Conservation (phyloP, 768 basidiomycete species). For the Clitopilus hobsonii region DNA sequence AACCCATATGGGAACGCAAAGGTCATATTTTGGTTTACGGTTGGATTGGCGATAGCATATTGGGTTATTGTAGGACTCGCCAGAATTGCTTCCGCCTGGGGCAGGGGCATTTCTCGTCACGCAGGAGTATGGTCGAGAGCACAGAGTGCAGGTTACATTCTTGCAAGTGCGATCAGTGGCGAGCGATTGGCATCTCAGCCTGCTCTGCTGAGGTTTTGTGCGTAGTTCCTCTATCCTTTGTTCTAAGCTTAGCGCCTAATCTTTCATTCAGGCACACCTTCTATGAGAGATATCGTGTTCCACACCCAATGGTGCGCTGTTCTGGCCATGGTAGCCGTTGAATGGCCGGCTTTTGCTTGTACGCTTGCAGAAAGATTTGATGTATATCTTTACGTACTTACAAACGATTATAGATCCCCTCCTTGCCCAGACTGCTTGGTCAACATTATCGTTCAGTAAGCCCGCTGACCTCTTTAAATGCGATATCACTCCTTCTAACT, state of each 20-base stretch:
- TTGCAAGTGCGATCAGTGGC: conserved; percentile 91
- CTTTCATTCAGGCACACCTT: conserved; percentile 70
- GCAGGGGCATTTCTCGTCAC: conserved; percentile 58
- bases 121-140: conserved; percentile 67
- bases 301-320: conserved; percentile 92
- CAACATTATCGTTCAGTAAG: conserved; percentile 71
- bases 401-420: conserved; percentile 65
- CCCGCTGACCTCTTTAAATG: conserved; percentile 4
- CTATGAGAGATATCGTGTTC: conserved; percentile 86
- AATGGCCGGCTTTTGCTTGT: conserved; percentile 95
- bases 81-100: conserved; percentile 82
- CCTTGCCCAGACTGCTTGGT: conserved; percentile 84
- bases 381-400: background rate
- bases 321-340: conserved; percentile 88
- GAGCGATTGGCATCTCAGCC: conserved; percentile 82
- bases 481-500: background rate
- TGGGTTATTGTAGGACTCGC: conserved; percentile 81
- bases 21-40: conserved; percentile 69
- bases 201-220: conserved; percentile 86
- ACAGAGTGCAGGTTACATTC: conserved; percentile 81
- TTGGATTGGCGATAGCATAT: conserved; percentile 72
- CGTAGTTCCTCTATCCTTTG: conserved; percentile 20
- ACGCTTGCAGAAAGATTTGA: conserved; percentile 23
- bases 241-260: conserved; percentile 1
- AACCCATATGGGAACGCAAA: conserved; percentile 63